phyloP scores from a whole-genome alignment of 495 filamentous ascomycete species.

The Lophiotrema nucula region DNA sequence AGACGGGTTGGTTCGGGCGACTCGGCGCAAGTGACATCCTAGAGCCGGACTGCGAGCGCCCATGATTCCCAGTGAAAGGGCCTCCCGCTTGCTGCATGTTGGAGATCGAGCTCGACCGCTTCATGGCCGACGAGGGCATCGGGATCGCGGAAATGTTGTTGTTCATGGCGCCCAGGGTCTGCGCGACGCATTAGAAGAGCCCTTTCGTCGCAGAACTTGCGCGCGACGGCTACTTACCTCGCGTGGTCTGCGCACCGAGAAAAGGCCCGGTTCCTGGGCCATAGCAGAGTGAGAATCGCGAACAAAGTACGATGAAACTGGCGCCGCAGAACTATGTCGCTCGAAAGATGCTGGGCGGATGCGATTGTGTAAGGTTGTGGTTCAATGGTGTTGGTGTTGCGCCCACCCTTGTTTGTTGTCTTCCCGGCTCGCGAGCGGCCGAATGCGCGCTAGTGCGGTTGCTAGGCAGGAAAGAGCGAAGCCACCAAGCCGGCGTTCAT shows the following conservation, averaged over 20 bases:
- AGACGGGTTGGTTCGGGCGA: slow-evolving; percentile 79
- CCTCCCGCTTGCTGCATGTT: slow-evolving; percentile 58
- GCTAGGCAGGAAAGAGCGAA: slow-evolving; percentile 4
- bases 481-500: slow-evolving; percentile 4
- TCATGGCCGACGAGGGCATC: slow-evolving; percentile 90
- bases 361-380: slow-evolving; percentile 30
- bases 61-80: slow-evolving; percentile 63
- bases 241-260: slow-evolving; percentile 45
- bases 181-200: slow-evolving; percentile 20
- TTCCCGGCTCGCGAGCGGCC: not conserved
- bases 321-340: not conserved
- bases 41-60: slow-evolving; percentile 75
- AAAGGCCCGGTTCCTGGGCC: slow-evolving; percentile 43
- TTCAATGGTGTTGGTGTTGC: slow-evolving; percentile 5
- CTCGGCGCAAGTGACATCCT: slow-evolving; percentile 78
- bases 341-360: slow-evolving; percentile 25
- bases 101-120: slow-evolving; percentile 83
- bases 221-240: slow-evolving; percentile 39
- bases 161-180: slow-evolving; percentile 78
- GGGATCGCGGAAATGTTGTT: slow-evolving; percentile 74
- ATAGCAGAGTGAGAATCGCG: slow-evolving; percentile 23
- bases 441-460: slow-evolving; percentile 9
- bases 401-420: slow-evolving; percentile 7
- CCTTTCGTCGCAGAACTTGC: not conserved
- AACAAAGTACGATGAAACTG: not conserved